A percentile compares a stretch with the other conserved stretches of the same genome.
phyloP scores from a whole-genome alignment of 129 eudicot genomes.

The Apium graveolens region DNA sequence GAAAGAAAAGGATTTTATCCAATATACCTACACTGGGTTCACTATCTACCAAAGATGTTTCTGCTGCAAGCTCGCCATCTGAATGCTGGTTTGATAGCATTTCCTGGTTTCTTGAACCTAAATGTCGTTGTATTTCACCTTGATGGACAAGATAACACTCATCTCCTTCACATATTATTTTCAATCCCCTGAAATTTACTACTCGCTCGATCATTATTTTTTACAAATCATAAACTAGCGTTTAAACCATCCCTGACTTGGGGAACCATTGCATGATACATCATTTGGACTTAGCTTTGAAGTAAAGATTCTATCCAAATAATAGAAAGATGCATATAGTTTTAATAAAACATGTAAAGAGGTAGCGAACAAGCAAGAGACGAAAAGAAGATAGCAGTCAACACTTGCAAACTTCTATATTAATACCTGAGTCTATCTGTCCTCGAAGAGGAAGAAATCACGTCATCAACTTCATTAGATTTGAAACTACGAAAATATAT shows the following conservation, averaged over 20 bases:
- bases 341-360: not conserved
- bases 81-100: not conserved
- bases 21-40: constrained; percentile 45
- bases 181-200: constrained; percentile 55
- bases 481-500: not conserved
- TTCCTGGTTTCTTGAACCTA: constrained; percentile 47
- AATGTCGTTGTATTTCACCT: constrained; percentile 70
- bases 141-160: constrained; percentile 66
- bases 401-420: not conserved
- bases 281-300: not conserved
- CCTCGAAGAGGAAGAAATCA: not conserved
- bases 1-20: constrained; percentile 72
- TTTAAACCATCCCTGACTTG: not conserved
- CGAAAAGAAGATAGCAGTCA: not conserved
- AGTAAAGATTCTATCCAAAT: not conserved
- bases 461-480: not conserved
- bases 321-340: not conserved
- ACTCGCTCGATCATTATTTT: not conserved
- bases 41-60: constrained; percentile 17
- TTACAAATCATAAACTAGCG: not conserved
- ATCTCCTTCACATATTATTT: constrained; percentile 85
- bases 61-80: constrained; percentile 11
- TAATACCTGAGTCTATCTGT: not conserved
- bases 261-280: not conserved
- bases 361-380: not conserved